These are phyloP conservation scores for Zygoascus meyerae DNA, from an alignment of 1,139 yeast species.

Conservation along the genomic window DNA sequence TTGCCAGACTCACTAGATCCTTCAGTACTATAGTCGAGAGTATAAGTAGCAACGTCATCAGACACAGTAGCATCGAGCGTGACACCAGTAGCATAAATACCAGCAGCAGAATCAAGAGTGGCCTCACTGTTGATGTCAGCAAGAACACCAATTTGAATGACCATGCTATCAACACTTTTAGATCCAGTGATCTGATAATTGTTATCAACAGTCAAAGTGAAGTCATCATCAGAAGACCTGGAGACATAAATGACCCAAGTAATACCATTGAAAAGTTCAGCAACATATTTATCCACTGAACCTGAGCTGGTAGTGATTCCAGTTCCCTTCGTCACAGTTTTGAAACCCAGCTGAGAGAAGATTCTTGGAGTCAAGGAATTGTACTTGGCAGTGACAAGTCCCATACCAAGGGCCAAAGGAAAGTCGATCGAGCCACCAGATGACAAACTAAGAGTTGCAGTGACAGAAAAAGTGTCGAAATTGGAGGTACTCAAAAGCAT, in stretches of 20 bases:
- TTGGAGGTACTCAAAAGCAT: conserved; percentile 42
- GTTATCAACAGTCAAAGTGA: conserved; percentile 37
- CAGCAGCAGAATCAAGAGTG: conserved; percentile 55
- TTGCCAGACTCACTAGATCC: conserved; percentile 51
- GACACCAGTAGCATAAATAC: conserved; percentile 46
- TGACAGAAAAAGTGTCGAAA: conserved; percentile 52
- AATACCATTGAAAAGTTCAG: conserved; percentile 44
- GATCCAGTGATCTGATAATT: conserved; percentile 40
- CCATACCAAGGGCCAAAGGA: conserved; percentile 69
- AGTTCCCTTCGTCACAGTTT: conserved; percentile 39
- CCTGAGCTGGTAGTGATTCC: conserved; percentile 32
- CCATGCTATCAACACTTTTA: conserved; percentile 46
- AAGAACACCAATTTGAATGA: conserved; percentile 57
- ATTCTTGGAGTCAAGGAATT: conserved; percentile 53
- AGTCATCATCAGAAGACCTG: conserved; percentile 38
- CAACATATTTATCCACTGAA: conserved; percentile 50
- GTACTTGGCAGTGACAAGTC: conserved; percentile 64
- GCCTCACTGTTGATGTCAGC: conserved; percentile 37
- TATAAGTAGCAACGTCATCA: conserved; percentile 43
- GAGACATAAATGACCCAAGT: conserved; percentile 59
- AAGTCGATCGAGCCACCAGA: conserved; percentile 28
- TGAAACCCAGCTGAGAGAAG: conserved; percentile 50
- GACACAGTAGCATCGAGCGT: conserved; percentile 36
- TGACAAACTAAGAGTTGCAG: conserved; percentile 42
- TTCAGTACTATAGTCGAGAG: conserved; percentile 45